Conservation (phyloP, 768 basidiomycete species). For the Rhizopogon vulgaris region DNA sequence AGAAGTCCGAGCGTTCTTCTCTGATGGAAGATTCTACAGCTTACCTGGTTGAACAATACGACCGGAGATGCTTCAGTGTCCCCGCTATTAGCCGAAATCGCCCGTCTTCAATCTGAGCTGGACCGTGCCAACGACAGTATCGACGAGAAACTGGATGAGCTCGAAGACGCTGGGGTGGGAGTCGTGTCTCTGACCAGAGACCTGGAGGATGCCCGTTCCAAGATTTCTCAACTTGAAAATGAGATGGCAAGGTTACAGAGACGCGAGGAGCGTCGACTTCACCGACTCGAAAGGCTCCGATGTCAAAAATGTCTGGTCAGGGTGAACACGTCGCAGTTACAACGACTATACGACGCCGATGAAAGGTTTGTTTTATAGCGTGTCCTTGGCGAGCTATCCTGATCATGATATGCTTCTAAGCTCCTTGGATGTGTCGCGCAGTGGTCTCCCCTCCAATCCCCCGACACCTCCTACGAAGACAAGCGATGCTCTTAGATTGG, state of each 20-base stretch:
- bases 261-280: conserved; percentile 63
- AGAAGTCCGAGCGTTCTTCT: neutral
- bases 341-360: conserved; percentile 39
- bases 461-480: conserved; percentile 66
- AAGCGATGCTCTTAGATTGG: conserved; percentile 54
- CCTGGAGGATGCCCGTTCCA: conserved; percentile 63
- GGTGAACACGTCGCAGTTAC: conserved; percentile 43
- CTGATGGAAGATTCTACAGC: conserved; percentile 31
- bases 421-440: conserved; percentile 44
- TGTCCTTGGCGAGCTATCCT: neutral
- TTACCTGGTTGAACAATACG: conserved; percentile 69
- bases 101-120: conserved; percentile 67
- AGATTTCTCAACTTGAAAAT: conserved; percentile 53
- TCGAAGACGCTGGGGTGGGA: conserved; percentile 74
- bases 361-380: conserved; percentile 46
- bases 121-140: conserved; percentile 78
- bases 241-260: conserved; percentile 61
- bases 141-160: conserved; percentile 82
- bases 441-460: conserved; percentile 47
- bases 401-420: conserved; percentile 27
- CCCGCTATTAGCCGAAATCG: conserved; percentile 68
- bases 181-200: conserved; percentile 65
- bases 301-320: conserved; percentile 68
- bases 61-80: conserved; percentile 49
- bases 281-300: conserved; percentile 52